Percentiles rank a stretch among this genome's conserved stretches.
These are phyloP conservation scores for Ophiostoma ulmi DNA, from an alignment of 2,329 filamentous ascomycete genomes.

Conservation along the genomic window DNA sequence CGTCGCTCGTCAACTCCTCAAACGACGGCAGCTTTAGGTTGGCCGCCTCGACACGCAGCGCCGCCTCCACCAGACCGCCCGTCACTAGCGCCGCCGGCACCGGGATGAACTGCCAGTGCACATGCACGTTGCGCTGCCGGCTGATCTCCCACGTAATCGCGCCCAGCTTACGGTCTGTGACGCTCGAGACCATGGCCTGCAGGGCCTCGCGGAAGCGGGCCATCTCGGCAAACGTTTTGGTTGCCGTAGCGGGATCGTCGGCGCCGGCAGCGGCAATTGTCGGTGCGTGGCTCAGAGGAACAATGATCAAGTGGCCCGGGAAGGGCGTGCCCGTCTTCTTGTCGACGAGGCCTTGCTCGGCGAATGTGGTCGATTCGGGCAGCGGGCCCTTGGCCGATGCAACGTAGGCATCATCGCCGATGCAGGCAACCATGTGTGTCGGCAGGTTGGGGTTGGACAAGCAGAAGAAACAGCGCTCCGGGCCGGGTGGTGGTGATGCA, in stretches of 20 bases:
- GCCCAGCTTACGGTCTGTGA: constrained; percentile 59
- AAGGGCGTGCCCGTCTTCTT: constrained; percentile 43
- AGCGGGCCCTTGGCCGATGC: constrained; percentile 91
- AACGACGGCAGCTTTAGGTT: constrained; percentile 58
- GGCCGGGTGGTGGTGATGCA: constrained; percentile 57
- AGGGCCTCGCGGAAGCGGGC: constrained; percentile 68
- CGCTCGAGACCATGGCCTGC: constrained; percentile 68
- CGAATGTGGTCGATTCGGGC: constrained; percentile 64
- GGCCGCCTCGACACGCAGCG: constrained; percentile 82
- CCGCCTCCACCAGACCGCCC: constrained; percentile 75
- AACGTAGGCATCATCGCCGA: constrained; percentile 81
- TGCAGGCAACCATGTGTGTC: constrained; percentile 82
- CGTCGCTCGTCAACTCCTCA: constrained; percentile 31
- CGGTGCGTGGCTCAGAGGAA: constrained; percentile 76
- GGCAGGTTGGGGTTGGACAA: constrained; percentile 79
- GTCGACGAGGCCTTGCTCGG: constrained; percentile 50
- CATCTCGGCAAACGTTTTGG: constrained; percentile 73
- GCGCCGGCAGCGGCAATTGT: constrained; percentile 60
- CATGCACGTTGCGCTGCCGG: constrained; percentile 72
- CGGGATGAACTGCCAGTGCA: constrained; percentile 91
- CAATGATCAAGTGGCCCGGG: constrained; percentile 84
- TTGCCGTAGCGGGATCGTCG: constrained; percentile 45
- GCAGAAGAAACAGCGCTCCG: constrained; percentile 90
- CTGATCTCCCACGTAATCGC: constrained; percentile 91
- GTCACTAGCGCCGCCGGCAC: constrained; percentile 62